Evolutionary conservation across 169 alveolate genomes (phyloP).

Genomic region (Cryptosporidium sp.): DNA sequence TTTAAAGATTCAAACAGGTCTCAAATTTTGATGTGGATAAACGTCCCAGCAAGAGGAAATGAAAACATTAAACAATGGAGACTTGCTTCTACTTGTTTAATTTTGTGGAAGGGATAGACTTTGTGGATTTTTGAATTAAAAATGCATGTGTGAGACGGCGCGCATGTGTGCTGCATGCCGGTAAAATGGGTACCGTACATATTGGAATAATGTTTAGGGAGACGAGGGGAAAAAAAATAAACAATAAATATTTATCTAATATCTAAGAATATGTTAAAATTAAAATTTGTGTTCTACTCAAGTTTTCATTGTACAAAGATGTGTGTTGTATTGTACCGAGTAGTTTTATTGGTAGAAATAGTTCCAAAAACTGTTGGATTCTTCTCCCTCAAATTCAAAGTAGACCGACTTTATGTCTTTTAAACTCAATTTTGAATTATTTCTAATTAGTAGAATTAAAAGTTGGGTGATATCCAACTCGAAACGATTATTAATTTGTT

Average conservation of each 20-base stretch:
- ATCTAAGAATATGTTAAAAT: neutral
- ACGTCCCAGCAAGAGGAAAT: constrained; percentile 17
- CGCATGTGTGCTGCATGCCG: neutral
- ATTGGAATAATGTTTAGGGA: too few relatives aligned
- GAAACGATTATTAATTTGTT: neutral
- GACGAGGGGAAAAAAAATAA: too few relatives aligned
- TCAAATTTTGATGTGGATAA: constrained; percentile 37
- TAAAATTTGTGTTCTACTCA: neutral
- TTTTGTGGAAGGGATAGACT: constrained; percentile 27
- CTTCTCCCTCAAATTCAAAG: constrained; percentile 43
- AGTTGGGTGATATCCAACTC: constrained; percentile 3
- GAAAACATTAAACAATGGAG: constrained; percentile 63
- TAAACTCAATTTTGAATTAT: neutral
- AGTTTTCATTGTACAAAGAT: neutral
- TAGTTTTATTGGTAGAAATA: constrained; percentile 5
- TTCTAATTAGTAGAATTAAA: constrained; percentile 4
- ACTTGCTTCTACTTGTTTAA: constrained; percentile 30
- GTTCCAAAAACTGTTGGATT: constrained; percentile 33
- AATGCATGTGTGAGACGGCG: neutral
- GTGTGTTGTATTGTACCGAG: too few relatives aligned
- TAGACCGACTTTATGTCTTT: constrained; percentile 1
- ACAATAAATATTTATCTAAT: too few relatives aligned
- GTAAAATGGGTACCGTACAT: neutral
- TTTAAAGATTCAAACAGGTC: constrained; percentile 35
- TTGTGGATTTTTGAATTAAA: neutral